Percentiles rank a stretch among this genome's conserved stretches.
These are phyloP conservation scores for Sonneratia alba DNA, from an alignment of 345 rosid species.

Conservation along the genomic window DNA sequence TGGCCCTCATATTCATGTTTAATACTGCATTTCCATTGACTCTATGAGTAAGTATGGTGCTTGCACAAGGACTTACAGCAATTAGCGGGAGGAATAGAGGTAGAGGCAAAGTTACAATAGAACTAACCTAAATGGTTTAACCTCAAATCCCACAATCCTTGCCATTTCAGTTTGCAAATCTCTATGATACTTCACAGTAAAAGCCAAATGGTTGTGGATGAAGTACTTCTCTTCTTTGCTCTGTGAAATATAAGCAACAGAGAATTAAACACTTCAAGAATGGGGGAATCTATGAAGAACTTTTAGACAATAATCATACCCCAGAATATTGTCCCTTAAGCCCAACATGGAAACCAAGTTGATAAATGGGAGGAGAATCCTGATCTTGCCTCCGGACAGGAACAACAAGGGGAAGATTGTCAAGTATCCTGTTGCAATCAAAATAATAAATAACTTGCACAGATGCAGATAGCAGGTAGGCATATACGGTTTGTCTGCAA, in stretches of 20 bases:
- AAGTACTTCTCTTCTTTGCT: constrained; percentile 80
- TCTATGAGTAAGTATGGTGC: not conserved
- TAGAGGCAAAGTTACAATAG: not conserved
- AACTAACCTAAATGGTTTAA: constrained; percentile 72
- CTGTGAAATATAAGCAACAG: constrained; percentile 29
- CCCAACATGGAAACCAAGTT: constrained; percentile 87
- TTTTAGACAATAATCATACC: constrained; percentile 35
- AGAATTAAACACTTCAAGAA: constrained; percentile 1
- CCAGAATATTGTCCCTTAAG: constrained; percentile 88
- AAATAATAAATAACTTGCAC: constrained; percentile 14
- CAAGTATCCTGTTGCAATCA: constrained; percentile 72
- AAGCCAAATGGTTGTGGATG: constrained; percentile 82
- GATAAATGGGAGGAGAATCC: constrained; percentile 57
- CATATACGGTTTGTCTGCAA: not conserved
- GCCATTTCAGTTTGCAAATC: constrained; percentile 65
- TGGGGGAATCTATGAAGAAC: constrained; percentile 5
- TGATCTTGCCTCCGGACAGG: constrained; percentile 63
- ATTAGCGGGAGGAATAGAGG: not conserved
- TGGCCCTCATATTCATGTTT: constrained; percentile 77
- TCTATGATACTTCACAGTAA: constrained; percentile 78
- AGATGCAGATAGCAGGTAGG: constrained; percentile 4
- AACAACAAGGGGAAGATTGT: constrained; percentile 90
- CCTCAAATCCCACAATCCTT: constrained; percentile 95
- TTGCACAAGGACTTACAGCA: not conserved
- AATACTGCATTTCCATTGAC: constrained; percentile 33